Base-by-base conservation (phyloP, 345 rosid species). In the Iberis pinnata region DNA sequence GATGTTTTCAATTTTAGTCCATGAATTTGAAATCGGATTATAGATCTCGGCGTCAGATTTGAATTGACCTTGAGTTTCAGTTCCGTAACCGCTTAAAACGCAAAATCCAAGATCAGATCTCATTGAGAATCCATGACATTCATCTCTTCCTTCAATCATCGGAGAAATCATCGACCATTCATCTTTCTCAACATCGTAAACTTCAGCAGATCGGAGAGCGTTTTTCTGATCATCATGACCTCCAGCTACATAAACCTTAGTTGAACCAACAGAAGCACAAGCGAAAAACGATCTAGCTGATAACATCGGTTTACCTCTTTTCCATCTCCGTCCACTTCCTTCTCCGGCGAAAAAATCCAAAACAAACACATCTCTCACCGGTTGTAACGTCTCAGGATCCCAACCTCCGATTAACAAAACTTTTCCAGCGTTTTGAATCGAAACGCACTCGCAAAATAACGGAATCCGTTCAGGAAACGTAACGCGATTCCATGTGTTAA, bases 151-250 rank as follows among this genome's bases (percentile, higher is more conserved):
- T 56, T 76, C 79, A 4, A 26, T 31, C 83, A 81, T 71, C 15
- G 59, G 64, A 2, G 81, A 67, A 54, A 81, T 36, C 56, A 10
- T 55, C 40, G 14, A 12, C 83, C 87, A 81, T 66, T 76, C 81
- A 29, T 81, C 74, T 4, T 39, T 49, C 44, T 62, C 75, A 33
- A 78, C 73, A 27, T 81, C 76, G 56, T 81, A 78, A 6, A 74
- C 70, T 20, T 76, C 70, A 13, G 81, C 79, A 0, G 81, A 73
- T 5, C 53, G 31, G 15, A 81, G 49, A 1, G 83, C 83, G 52
- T 78, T 78, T 53, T 81, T 81, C 73, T 74, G 79, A 43, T 63
- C 68, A n/a, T 78, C 87, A 6, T 81, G 87, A 1, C 87, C 83
- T 10, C 87, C 87, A 7, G 81, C 83, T 10, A 80, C 83, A 43